Conservation (phyloP, 163 green algal genomes). For the Chloromonas sp. region DNA sequence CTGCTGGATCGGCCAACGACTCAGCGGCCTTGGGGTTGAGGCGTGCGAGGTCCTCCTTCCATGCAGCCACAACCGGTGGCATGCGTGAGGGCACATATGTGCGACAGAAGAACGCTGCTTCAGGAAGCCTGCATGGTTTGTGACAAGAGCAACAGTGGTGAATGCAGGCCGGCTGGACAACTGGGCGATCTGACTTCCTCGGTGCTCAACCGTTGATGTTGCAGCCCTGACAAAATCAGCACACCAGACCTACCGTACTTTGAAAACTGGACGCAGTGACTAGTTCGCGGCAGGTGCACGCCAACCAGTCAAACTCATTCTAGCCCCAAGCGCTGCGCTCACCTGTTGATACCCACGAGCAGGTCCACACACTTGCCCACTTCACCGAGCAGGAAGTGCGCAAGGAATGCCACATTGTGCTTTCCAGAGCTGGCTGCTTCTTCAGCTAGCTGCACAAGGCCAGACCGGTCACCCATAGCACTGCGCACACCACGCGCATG, state of each 20-base stretch:
- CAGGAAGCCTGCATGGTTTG: conserved; percentile 64
- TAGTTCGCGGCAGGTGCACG: too few relatives aligned
- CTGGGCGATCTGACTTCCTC: too few relatives aligned
- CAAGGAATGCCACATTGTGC: conserved; percentile 92
- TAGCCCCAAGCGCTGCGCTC: neutral
- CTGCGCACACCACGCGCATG: conserved; percentile 4
- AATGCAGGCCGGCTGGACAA: too few relatives aligned
- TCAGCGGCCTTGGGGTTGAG: conserved; percentile 92
- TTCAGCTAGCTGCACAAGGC: conserved; percentile 45
- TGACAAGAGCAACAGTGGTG: too few relatives aligned
- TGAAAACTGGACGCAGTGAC: too few relatives aligned
- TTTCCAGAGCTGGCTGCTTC: conserved; percentile 63
- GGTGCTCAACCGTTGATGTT: too few relatives aligned
- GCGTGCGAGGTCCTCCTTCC: conserved; percentile 80
- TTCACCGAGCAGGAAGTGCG: conserved; percentile 73
- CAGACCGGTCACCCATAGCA: conserved; percentile 25
- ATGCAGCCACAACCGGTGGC: conserved; percentile 49
- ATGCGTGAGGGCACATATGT: conserved; percentile 73
- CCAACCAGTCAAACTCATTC: too few relatives aligned
- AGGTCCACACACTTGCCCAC: conserved; percentile 77
- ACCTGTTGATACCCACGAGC: conserved; percentile 53
- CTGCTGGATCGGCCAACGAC: conserved; percentile 85
- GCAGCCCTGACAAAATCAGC: too few relatives aligned
- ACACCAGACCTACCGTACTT: too few relatives aligned
- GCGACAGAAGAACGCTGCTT: conserved; percentile 93